Evolutionary conservation across 345 rosid species (phyloP), one percentile per base, ranked within the genome.

Genomic region (Turnera subulata): DNA sequence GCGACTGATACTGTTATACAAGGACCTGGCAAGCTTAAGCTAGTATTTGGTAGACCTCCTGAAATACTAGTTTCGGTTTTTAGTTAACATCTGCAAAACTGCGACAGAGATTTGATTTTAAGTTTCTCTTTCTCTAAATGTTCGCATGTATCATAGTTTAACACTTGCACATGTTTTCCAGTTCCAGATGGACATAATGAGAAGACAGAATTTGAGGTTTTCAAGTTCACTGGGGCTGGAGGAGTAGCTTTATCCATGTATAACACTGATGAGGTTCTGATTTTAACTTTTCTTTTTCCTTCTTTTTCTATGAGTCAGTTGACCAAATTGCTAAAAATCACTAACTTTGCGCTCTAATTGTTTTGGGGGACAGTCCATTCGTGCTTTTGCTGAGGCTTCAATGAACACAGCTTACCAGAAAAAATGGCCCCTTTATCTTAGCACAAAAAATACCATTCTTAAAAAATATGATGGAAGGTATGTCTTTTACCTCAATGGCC

Each of bases 381-480:
- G 66, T 65, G 72, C 94, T 67, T 93, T 89, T 82, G 99, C 94
- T 39, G 97, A 89, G 32, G 91, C 97, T 64, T 89, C 97, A 5
- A 89, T 93, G 99, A 85, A 62, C 74, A 82, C 86, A 65, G 97
- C 99, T 72, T 85, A 79, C 66, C 78, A 80, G 83, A 93, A 93
- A 54, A 93, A 82, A 69, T 93, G 94, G 97, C 99, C 99, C 1
- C 99, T 93, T 68, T 93, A 93, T 78, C 94, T 93, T 55, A 93
- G 99, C 78, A 93, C 99, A 23, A 93, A 93, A 70, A 89, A 93
- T 66, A 93, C 99, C 23, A 93, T 93, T 72, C 97, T 93, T 49
- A 93, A 93, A 83, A 85, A 93, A 70, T 93, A 89, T 72, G 99
- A 93, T 77, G 99, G 99, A 70, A 89, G 99, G 99, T 89, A 40